Conservation (phyloP, 495 filamentous ascomycete genomes). For the Talaromyces thailandensis region DNA sequence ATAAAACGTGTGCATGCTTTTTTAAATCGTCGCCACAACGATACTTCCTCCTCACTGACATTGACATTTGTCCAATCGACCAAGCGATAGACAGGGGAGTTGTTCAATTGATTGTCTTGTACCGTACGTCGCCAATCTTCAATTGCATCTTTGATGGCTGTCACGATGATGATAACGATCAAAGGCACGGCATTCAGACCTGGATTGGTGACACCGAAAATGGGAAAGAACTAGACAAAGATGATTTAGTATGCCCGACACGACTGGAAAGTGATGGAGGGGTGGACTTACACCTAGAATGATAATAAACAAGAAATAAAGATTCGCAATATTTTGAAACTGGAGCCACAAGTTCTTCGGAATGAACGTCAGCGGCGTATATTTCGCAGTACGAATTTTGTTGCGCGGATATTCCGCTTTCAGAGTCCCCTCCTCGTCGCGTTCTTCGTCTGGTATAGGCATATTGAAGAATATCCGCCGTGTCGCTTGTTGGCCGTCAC, state of each 20-base stretch:
- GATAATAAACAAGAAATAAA: constrained; percentile 95
- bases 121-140: constrained; percentile 93
- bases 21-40: constrained; percentile 81
- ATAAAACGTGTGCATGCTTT: constrained; percentile 72
- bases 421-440: constrained; percentile 77
- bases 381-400: constrained; percentile 97
- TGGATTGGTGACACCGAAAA: constrained; percentile 89
- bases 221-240: constrained; percentile 73
- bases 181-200: constrained; percentile 84
- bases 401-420: constrained; percentile 67
- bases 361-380: constrained; percentile 91
- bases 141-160: constrained; percentile 91
- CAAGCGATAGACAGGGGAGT: constrained; percentile 86
- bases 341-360: constrained; percentile 96
- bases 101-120: constrained; percentile 91
- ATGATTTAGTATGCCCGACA: neutral
- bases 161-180: constrained; percentile 90
- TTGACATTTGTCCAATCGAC: constrained; percentile 91
- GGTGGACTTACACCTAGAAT: constrained; percentile 72
- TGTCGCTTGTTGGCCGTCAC: constrained; percentile 19
- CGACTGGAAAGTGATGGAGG: neutral
- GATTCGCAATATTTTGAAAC: constrained; percentile 97
- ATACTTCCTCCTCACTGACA: constrained; percentile 75
- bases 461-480: constrained; percentile 75
- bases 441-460: constrained; percentile 65